Evolutionary conservation across 1,284 basidiomycete species (phyloP).

Genomic region (Peniophora sp.): DNA sequence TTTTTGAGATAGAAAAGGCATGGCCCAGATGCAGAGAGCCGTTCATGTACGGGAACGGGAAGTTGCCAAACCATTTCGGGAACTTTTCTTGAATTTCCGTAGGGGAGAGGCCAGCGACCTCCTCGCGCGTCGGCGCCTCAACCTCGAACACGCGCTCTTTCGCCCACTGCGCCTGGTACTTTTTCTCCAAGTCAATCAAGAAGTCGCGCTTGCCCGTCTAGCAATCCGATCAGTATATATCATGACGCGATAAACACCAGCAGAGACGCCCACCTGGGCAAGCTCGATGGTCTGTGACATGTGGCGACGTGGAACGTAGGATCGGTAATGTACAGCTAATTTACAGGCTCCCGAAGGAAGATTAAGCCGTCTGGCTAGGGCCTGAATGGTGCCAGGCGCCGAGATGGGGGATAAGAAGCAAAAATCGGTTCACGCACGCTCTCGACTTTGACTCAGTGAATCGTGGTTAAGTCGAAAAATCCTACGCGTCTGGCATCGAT

Average conservation of each 20-base stretch:
- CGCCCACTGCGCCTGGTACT: slow-evolving; percentile 80
- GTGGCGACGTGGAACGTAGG: not conserved
- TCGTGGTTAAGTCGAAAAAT: too few relatives aligned
- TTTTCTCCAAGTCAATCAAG: slow-evolving; percentile 75
- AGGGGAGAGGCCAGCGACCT: slow-evolving; percentile 54
- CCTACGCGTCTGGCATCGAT: too few relatives aligned
- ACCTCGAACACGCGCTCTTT: slow-evolving; percentile 73
- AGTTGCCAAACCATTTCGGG: slow-evolving; percentile 97
- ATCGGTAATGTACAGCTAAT: slow-evolving; percentile 11
- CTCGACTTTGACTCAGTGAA: too few relatives aligned
- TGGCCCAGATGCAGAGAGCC: slow-evolving; percentile 96
- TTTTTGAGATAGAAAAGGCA: slow-evolving; percentile 97
- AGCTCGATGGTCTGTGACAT: slow-evolving; percentile 26
- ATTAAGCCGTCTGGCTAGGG: slow-evolving; percentile 6
- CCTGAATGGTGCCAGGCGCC: slow-evolving; percentile 7
- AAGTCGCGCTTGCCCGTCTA: slow-evolving; percentile 92
- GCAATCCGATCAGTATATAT: not conserved
- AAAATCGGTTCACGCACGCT: too few relatives aligned
- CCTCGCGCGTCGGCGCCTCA: slow-evolving; percentile 67
- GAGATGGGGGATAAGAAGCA: too few relatives aligned
- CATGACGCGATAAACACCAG: not conserved
- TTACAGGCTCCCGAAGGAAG: slow-evolving; percentile 13
- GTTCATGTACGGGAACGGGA: slow-evolving; percentile 98
- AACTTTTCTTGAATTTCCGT: slow-evolving; percentile 64
- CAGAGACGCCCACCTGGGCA: slow-evolving; percentile 16